phyloP scores from a whole-genome alignment of 495 filamentous ascomycete genomes.

The Penicillium silybi region DNA sequence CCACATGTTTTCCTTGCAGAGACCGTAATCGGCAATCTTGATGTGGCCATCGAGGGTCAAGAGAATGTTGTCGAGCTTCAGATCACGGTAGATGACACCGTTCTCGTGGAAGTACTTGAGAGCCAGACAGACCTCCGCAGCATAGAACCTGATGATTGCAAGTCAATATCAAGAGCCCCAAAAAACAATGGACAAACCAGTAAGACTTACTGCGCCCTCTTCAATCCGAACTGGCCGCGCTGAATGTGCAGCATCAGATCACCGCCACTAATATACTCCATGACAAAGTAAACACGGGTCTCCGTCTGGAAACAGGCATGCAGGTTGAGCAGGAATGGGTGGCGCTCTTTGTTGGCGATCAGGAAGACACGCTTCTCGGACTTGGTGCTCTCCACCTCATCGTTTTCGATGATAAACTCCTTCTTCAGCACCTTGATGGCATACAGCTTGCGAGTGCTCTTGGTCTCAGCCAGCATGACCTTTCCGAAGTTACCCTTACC shows the following conservation, averaged over 20 bases:
- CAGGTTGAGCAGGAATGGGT: conserved; percentile 92
- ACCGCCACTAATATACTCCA: conserved; percentile 99
- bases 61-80: conserved; percentile 99
- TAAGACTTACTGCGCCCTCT: conserved; percentile 81
- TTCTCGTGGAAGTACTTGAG: conserved; percentile 99
- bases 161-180: neutral
- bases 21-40: conserved; percentile 97
- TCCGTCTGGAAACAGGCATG: conserved; percentile 99
- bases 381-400: conserved; percentile 98
- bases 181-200: neutral
- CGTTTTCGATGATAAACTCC: conserved; percentile 99
- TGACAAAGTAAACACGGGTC: conserved; percentile 97
- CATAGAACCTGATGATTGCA: conserved; percentile 78
- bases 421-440: conserved; percentile 99
- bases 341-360: conserved; percentile 94
- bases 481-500: conserved; percentile 99
- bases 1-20: conserved; percentile 99
- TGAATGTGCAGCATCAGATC: conserved; percentile 99
- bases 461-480: conserved; percentile 98
- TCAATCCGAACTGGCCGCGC: conserved; percentile 89
- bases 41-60: conserved; percentile 96
- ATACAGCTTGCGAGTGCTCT: conserved; percentile 84
- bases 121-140: conserved; percentile 93
- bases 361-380: conserved; percentile 97
- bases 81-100: conserved; percentile 97